Percentiles rank a stretch among this genome's conserved stretches.
These are phyloP conservation scores for Asclepias syriaca DNA, from an alignment of 257 asterid species.

Conservation along the genomic window DNA sequence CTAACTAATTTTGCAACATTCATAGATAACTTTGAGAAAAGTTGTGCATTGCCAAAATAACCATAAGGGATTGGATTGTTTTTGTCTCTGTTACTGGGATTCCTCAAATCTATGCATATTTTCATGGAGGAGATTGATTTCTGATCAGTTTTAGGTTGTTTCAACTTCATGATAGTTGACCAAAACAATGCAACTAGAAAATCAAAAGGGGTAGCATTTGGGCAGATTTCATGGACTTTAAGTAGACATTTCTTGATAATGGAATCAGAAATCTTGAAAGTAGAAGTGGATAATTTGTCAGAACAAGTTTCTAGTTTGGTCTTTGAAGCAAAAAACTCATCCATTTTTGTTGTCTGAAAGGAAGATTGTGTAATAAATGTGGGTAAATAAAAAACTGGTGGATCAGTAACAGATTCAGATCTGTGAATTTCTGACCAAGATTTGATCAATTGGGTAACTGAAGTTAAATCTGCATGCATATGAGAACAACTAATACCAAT, in stretches of 20 bases:
- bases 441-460: conserved; percentile 42
- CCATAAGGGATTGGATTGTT: conserved; percentile 16
- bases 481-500: conserved; percentile 65
- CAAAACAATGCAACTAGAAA: conserved; percentile 49
- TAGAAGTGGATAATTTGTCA: conserved; percentile 31
- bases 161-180: conserved; percentile 28
- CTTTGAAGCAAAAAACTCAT: conserved; percentile 3
- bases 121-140: conserved; percentile 20
- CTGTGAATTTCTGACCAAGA: conserved; percentile 49
- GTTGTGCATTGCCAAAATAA: conserved; percentile 50
- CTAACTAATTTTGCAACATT: conserved; percentile 18
- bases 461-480: conserved; percentile 56
- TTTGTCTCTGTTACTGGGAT: not conserved
- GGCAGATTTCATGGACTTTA: conserved; percentile 27
- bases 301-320: conserved; percentile 5
- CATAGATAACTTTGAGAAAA: conserved; percentile 27
- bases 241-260: conserved; percentile 28
- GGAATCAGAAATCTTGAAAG: conserved; percentile 38
- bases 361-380: not conserved
- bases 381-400: conserved; percentile 39
- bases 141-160: not conserved
- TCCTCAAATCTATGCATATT: conserved; percentile 42
- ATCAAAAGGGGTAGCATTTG: conserved; percentile 52
- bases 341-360: not conserved
- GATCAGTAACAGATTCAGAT: conserved; percentile 25